Base-by-base conservation (phyloP, 495 filamentous ascomycete genomes). In the Choiromyces venosus region DNA sequence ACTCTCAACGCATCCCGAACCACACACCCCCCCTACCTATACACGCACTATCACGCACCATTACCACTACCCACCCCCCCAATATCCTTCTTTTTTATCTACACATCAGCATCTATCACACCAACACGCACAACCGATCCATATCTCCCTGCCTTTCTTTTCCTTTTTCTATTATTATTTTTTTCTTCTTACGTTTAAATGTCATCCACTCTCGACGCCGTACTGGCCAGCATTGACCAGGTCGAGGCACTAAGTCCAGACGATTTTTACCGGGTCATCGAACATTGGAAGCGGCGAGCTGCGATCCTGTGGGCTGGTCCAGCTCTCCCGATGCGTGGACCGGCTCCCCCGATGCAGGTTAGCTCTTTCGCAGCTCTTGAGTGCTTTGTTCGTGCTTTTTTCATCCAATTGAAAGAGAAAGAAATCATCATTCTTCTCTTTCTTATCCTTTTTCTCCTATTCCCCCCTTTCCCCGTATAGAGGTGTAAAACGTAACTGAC, bases 251-350 rank as follows among this genome's bases (percentile, higher is more conserved):
- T 77, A 36, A 77, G 75, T 67, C 75, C 75, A 36, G 75, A 77
- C 29, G 75, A 77, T 40, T 77, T 77, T 65, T 72, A 74, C 76
- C 75, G 75, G 66, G 75, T 77, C 56, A 77, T 77, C 38, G 75
- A 77, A 36, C 75, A 77, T 67, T 77, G 75, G 75, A 77, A 77
- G 72, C 71, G 75, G 39, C 75, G 76, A 76, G 75, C 75, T 70
- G 75, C 75, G n/a, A 77, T 76, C 69, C 42, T 77, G 69, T 77
- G 75, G 75, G 75, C 75, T 39, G 75, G 75, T 66, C 75, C 75
- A 65, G 73, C 71, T 39, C 66, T 73, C 37, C 75, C 75, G 52
- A 77, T 77, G 75, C 74, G 76, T 71, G 75, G 75, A 25, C 75
- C 75, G 72, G 74, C 70, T 73, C 75, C 75, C 66, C 75, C 74